Percentiles rank a stretch among this genome's conserved stretches.
Conservation (phyloP, 2,329 filamentous ascomycete species). For the Daldinia eschscholtzii region DNA sequence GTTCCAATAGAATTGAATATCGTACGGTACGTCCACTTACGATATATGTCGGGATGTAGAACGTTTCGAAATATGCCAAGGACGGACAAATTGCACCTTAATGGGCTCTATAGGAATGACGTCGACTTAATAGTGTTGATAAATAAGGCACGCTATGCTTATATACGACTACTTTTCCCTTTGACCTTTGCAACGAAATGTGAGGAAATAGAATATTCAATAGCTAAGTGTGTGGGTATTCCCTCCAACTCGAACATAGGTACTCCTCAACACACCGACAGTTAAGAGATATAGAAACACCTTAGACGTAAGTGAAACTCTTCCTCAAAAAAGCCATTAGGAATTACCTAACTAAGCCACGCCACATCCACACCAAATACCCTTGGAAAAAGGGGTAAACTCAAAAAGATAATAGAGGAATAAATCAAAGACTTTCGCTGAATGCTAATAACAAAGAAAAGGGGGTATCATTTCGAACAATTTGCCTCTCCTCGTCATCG, state of each 20-base stretch:
- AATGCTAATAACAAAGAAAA: slow-evolving; percentile 28
- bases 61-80: too few species aligned
- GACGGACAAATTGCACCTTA: too few species aligned
- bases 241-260: not conserved
- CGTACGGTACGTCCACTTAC: too few species aligned
- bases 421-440: slow-evolving; percentile 33
- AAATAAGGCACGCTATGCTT: not conserved
- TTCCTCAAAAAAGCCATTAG: not conserved
- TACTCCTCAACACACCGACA: not conserved
- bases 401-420: slow-evolving; percentile 1
- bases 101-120: not conserved
- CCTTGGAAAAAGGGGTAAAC: not conserved
- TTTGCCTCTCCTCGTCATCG: slow-evolving; percentile 33
- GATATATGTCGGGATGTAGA: too few species aligned
- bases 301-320: not conserved
- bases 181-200: not conserved
- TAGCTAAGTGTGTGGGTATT: not conserved
- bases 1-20: too few species aligned
- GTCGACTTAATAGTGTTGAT: not conserved
- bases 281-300: not conserved
- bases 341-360: too few species aligned
- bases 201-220: not conserved
- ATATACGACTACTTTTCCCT: not conserved
- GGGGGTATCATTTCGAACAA: slow-evolving; percentile 40
- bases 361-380: not conserved